Conservation (phyloP, 345 rosid species). For the Hibiscus mutabilis region DNA sequence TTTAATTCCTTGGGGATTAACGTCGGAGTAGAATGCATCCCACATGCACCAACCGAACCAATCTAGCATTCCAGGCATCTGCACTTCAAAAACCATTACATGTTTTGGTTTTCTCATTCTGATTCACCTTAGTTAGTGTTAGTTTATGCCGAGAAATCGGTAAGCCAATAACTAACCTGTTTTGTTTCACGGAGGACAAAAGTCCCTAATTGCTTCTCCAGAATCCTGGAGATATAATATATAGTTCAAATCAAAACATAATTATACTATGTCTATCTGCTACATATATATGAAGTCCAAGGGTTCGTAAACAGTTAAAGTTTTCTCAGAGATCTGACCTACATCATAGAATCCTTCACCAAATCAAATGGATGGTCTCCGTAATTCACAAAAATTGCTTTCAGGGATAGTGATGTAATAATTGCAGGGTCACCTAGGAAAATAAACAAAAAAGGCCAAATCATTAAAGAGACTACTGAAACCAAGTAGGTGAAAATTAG, state of each 20-base stretch:
- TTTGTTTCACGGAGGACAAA: constrained; percentile 41
- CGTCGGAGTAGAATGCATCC: constrained; percentile 53
- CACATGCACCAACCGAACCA: constrained; percentile 66
- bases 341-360: constrained; percentile 55
- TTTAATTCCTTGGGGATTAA: constrained; percentile 48
- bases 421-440: constrained; percentile 41
- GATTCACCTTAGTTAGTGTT: not conserved
- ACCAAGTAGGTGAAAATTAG: not conserved
- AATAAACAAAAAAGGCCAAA: constrained; percentile 6
- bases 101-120: not conserved
- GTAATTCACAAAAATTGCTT: constrained; percentile 43
- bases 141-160: not conserved
- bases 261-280: not conserved
- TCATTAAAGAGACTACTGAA: not conserved
- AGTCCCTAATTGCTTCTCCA: constrained; percentile 39
- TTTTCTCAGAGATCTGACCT: constrained; percentile 30
- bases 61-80: constrained; percentile 51
- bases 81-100: constrained; percentile 15
- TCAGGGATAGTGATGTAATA: constrained; percentile 33
- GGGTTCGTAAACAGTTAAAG: constrained; percentile 13
- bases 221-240: constrained; percentile 23
- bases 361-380: constrained; percentile 51
- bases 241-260: constrained; percentile 4
- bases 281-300: not conserved
- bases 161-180: constrained; percentile 30